Evolutionary conservation across 139 green algal species (phyloP).

Genomic region (Tetraselmis chui): DNA sequence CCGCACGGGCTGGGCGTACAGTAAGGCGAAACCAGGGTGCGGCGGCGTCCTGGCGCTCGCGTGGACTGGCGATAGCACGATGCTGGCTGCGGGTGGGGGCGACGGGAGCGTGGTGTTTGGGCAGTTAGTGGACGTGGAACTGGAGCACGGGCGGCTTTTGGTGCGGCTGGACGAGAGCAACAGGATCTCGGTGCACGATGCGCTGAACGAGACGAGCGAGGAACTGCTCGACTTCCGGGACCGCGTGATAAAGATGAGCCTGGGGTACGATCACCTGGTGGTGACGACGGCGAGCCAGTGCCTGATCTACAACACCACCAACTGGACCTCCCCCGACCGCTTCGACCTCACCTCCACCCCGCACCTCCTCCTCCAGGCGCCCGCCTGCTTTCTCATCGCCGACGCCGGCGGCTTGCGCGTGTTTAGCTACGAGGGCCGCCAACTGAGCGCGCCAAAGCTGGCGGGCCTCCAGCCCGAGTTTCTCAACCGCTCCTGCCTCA

Average conservation of each 20-base stretch:
- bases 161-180: constrained; percentile 38
- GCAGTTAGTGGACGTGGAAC: constrained; percentile 24
- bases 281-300: constrained; percentile 65
- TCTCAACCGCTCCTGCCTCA: constrained; percentile 18
- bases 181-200: constrained; percentile 27
- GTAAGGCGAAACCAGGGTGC: constrained; percentile 35
- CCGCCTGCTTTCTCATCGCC: neutral
- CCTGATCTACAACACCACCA: constrained; percentile 55
- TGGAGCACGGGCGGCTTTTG: constrained; percentile 25
- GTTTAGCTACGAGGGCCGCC: constrained; percentile 63
- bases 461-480: neutral
- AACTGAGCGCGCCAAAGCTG: constrained; percentile 57
- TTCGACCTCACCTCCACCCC: constrained; percentile 59
- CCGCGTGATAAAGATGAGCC: constrained; percentile 55
- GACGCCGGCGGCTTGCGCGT: constrained; percentile 46
- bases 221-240: constrained; percentile 65
- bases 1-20: constrained; percentile 52
- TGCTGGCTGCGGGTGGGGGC: constrained; percentile 50
- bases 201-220: constrained; percentile 52
- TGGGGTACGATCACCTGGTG: constrained; percentile 64
- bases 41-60: constrained; percentile 41
- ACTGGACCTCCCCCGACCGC: constrained; percentile 64
- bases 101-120: constrained; percentile 50
- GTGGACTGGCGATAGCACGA: constrained; percentile 66
- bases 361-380: constrained; percentile 43